These are phyloP conservation scores for Lactarius sp. DNA, from an alignment of 768 basidiomycete species.

Conservation along the genomic window DNA sequence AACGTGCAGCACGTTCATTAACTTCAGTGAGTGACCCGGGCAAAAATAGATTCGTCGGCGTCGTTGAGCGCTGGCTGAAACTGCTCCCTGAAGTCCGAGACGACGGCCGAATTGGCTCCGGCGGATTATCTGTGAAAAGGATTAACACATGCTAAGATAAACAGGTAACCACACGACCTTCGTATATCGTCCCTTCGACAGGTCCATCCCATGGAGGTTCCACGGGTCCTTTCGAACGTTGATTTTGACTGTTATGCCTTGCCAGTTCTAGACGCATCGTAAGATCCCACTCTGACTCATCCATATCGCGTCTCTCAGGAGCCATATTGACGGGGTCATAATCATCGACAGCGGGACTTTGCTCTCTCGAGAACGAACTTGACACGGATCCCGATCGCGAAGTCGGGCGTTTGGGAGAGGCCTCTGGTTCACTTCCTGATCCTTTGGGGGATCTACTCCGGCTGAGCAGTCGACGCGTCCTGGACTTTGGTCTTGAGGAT, in stretches of 20 bases:
- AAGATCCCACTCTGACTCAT: constrained; percentile 73
- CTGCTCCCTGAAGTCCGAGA: constrained; percentile 49
- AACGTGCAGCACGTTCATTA: constrained; percentile 38
- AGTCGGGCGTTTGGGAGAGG: constrained; percentile 18
- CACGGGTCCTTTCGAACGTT: constrained; percentile 46
- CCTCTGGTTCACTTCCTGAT: constrained; percentile 32
- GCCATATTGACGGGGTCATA: constrained; percentile 34
- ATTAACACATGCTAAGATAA: constrained; percentile 6
- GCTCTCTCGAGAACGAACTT: constrained; percentile 43
- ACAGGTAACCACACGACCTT: constrained; percentile 46
- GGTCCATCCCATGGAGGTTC: constrained; percentile 42
- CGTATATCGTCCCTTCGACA: constrained; percentile 67
- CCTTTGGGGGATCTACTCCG: constrained; percentile 40
- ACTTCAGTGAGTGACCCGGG: constrained; percentile 39
- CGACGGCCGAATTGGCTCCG: constrained; percentile 47
- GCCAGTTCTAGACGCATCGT: constrained; percentile 77
- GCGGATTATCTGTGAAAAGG: constrained; percentile 50
- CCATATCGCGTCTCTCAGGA: constrained; percentile 39
- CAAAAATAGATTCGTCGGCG: constrained; percentile 39
- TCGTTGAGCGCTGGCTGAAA: constrained; percentile 40
- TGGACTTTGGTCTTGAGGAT: constrained; percentile 32
- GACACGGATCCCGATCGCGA: constrained; percentile 31
- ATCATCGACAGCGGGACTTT: constrained; percentile 40
- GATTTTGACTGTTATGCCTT: constrained; percentile 76
- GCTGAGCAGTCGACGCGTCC: constrained; percentile 46